Percentiles rank a stretch among this genome's conserved stretches.
Conservation (phyloP, 106 monocot genomes). For the Apostasia shenzhenica region DNA sequence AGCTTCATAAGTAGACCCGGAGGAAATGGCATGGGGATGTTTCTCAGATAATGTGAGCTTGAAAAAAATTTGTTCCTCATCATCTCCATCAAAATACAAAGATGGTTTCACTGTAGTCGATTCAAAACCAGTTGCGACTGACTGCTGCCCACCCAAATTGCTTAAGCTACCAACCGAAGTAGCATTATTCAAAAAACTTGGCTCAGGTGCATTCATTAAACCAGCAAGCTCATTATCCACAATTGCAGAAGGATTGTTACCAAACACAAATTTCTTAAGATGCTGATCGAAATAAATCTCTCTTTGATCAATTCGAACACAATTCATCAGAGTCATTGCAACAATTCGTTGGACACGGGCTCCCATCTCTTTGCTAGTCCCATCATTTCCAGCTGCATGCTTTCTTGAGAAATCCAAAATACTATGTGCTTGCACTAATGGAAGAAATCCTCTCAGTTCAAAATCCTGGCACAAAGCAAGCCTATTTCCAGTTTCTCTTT, state of each 20-base stretch:
- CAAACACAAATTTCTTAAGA: conserved; percentile 55
- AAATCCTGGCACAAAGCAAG: conserved; percentile 92
- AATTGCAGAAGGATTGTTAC: conserved; percentile 24
- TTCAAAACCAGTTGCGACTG: conserved; percentile 3
- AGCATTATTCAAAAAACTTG: conserved; percentile 13
- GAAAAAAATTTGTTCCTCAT: conserved; percentile 91
- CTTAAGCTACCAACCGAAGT: conserved; percentile 16
- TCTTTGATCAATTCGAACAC: conserved; percentile 46
- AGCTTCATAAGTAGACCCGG: conserved; percentile 19
- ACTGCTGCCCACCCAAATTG: conserved; percentile 7
- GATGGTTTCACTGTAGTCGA: conserved; percentile 10
- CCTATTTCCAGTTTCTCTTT: conserved; percentile 71
- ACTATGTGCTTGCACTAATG: conserved; percentile 72
- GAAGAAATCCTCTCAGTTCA: conserved; percentile 88
- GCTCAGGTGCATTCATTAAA: conserved; percentile 4
- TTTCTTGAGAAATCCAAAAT: conserved; percentile 92
- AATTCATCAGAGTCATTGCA: conserved; percentile 51
- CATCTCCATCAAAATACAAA: conserved; percentile 37
- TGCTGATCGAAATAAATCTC: conserved; percentile 59
- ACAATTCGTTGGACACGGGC: conserved; percentile 73
- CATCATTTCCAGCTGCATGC: conserved; percentile 40
- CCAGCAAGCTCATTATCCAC: conserved; percentile 12
- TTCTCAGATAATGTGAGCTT: conserved; percentile 58
- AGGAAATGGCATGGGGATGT: conserved; percentile 1
- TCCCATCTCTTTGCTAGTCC: conserved; percentile 55